Percentiles rank a stretch among this genome's conserved stretches.
phyloP scores from a whole-genome alignment of 1,284 basidiomycete genomes.

The Rhodotorula sp. region DNA sequence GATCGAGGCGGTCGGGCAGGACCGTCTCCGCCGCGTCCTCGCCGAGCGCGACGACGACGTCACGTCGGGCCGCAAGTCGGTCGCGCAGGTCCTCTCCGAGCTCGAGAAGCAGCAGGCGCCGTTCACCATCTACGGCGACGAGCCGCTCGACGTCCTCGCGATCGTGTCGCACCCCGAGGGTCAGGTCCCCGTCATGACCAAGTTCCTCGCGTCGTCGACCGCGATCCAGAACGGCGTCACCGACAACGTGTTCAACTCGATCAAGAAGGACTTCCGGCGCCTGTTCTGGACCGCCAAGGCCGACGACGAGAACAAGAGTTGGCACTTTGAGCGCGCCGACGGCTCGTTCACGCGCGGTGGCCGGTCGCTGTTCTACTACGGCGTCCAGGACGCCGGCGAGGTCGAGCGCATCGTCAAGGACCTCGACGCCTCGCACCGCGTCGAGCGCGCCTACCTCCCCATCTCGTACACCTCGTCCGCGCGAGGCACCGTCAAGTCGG shows the following conservation, averaged over 20 bases:
- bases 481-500: constrained; percentile 46
- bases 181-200: constrained; percentile 87
- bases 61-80: constrained; percentile 74
- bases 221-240: constrained; percentile 91
- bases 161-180: constrained; percentile 88
- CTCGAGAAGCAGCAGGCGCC: constrained; percentile 60
- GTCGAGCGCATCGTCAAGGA: constrained; percentile 80
- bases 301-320: constrained; percentile 91
- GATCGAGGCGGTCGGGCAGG: constrained; percentile 81
- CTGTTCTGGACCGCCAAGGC: constrained; percentile 96
- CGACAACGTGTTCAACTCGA: constrained; percentile 94
- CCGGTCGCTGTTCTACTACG: constrained; percentile 93
- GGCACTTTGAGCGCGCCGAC: constrained; percentile 98
- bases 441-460: constrained; percentile 83
- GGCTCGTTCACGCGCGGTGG: constrained; percentile 95
- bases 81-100: constrained; percentile 81
- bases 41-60: constrained; percentile 94
- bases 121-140: constrained; percentile 95
- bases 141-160: constrained; percentile 91
- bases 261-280: constrained; percentile 90
- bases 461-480: constrained; percentile 66
- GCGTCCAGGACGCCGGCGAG: constrained; percentile 85
- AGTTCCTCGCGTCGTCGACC: constrained; percentile 81
- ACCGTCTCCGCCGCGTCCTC: constrained; percentile 87
- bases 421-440: constrained; percentile 81